phyloP scores from a whole-genome alignment of 2,329 filamentous ascomycete genomes.

The Verticillium isaacii region DNA sequence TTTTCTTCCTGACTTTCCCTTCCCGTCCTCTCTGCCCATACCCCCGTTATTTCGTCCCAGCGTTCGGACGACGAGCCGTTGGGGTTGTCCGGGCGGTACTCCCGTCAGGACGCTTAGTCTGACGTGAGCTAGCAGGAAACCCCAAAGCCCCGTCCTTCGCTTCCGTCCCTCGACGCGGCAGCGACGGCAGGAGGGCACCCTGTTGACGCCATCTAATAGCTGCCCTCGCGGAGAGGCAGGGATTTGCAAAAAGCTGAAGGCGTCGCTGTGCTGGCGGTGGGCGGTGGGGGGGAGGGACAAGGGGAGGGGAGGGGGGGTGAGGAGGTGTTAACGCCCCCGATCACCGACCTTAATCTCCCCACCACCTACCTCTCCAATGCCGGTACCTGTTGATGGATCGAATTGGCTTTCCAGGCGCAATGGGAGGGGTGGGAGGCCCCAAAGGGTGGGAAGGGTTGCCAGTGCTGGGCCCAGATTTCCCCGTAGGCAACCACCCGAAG shows the following conservation, averaged over 20 bases:
- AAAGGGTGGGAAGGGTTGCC: neutral
- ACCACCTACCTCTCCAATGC: neutral
- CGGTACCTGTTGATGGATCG: neutral
- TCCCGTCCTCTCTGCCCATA: neutral
- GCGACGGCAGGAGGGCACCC: neutral
- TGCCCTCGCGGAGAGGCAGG: neutral
- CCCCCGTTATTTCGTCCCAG: neutral
- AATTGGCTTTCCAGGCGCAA: neutral
- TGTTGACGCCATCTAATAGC: neutral
- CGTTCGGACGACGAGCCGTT: neutral
- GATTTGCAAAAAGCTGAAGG: neutral
- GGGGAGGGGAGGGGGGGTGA: neutral
- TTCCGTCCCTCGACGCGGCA: neutral
- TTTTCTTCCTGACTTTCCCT: neutral
- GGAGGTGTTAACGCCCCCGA: neutral
- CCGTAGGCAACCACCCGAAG: neutral
- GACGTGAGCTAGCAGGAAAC: neutral
- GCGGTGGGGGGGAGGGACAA: neutral
- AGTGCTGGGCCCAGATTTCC: neutral
- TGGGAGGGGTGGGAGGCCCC: neutral
- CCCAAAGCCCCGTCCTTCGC: neutral
- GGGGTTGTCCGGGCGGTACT: neutral
- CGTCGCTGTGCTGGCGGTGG: neutral
- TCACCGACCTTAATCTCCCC: neutral
- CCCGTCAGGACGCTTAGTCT: neutral